Base-by-base conservation (phyloP, 352 stramenopile species). In the Paralagenidium karlingii region DNA sequence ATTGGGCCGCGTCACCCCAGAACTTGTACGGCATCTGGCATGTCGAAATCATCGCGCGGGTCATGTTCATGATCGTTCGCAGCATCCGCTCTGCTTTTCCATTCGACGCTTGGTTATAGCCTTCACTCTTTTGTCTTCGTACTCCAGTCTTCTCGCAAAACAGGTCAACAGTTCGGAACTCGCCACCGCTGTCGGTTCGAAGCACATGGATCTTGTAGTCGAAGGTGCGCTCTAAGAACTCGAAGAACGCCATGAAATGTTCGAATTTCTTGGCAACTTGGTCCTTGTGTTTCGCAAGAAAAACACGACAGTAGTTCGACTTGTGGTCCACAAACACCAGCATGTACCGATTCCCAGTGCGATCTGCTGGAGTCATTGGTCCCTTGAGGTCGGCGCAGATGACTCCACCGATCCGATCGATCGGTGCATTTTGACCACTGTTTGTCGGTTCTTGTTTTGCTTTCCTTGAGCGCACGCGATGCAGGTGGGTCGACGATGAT, bases 401-500 rank as follows among this genome's bases (percentile, higher is more conserved):
- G 22, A 7, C 7, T 19, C 30, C 7, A 3, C 30, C 30, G 7
- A 36, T 7, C 3, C 7, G 30, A 7, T 36, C 30, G 7, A 36
- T 36, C 3, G 30, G 30, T 19, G 30, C 19, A 19, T 36, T 16
- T 19, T 3, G 7, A 36, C 3, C 30, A 21, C 7, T 21, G 7
- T 36, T 33, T 33, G 28, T 13, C 28, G 28, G 28, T 33, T 33
- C 28, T n/a, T 33, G 13, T 13, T 13, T 13, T 33, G 28, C 28
- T 33, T 33, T n/a, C n/a, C n/a, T 33, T 33, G 28, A n/a, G 28
- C 28, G n/a, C 28, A 13, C n/a, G n/a, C n/a, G 28, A 33, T 33
- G 28, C 28, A 33, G n/a, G 13, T 33, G 13, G 28, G 28, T 13
- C 13, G 28, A 13, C 28, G 13, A n/a, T n/a, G 28, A 33, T 33